Conservation (phyloP, 2,329 filamentous ascomycete species). For the Colletotrichum cereale region DNA sequence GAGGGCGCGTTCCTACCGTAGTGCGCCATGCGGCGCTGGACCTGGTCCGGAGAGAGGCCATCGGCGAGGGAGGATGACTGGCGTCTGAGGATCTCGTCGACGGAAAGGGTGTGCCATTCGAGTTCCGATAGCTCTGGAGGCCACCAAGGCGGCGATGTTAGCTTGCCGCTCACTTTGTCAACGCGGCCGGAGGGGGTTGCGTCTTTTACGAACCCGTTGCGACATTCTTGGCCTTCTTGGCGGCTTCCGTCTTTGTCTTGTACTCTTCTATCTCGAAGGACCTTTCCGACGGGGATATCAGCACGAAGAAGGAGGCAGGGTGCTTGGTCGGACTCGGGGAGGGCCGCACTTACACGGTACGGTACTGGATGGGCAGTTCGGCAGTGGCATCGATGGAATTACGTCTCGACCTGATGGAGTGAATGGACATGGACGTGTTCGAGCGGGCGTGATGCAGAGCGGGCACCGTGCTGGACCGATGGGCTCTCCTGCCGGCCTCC, state of each 20-base stretch:
- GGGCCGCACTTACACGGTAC: conserved; percentile 60
- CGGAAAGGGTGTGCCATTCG: conserved; percentile 75
- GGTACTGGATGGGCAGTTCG: conserved; percentile 66
- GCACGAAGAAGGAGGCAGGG: conserved; percentile 1
- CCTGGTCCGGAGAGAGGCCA: conserved; percentile 72
- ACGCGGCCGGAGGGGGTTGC: not conserved
- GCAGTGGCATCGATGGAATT: conserved; percentile 55
- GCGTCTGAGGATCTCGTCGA: conserved; percentile 69
- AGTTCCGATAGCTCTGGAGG: conserved; percentile 68
- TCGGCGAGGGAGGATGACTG: conserved; percentile 67
- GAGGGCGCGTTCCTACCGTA: conserved; percentile 78
- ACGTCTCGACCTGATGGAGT: conserved; percentile 52
- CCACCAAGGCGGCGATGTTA: conserved; percentile 10
- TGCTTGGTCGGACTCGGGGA: conserved; percentile 23
- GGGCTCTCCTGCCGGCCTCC: conserved; percentile 41
- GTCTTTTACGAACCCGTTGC: conserved; percentile 54
- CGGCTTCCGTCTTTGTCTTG: conserved; percentile 54
- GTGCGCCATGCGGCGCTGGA: conserved; percentile 65
- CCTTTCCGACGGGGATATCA: conserved; percentile 49
- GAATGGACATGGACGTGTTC: conserved; percentile 56
- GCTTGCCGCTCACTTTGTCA: not conserved
- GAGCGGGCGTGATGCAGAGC: conserved; percentile 46
- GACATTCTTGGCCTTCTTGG: conserved; percentile 57
- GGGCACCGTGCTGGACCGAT: conserved; percentile 37
- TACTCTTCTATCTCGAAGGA: conserved; percentile 66